A percentile compares a stretch with the other conserved stretches of the same genome.
Conservation (phyloP, 805 yeast genomes). For the Yarrowia porcina region DNA sequence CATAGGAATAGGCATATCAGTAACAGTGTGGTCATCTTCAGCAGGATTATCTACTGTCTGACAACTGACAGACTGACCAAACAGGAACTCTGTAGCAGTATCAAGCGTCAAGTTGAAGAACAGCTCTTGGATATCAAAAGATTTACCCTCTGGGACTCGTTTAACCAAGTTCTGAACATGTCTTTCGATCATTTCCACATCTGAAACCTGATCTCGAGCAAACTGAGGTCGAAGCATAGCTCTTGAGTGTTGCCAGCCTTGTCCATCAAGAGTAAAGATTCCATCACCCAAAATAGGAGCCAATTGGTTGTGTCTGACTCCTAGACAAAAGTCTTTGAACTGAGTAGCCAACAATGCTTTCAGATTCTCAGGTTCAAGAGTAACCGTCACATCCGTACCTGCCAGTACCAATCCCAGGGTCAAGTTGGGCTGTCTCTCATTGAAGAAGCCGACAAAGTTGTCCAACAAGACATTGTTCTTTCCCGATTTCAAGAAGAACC, state of each 20-base stretch:
- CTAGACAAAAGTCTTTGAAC: constrained; percentile 37
- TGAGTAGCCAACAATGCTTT: constrained; percentile 37
- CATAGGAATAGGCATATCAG: background rate
- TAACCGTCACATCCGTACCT: constrained; percentile 25
- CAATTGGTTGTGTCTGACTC: constrained; percentile 33
- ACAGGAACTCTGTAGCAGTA: constrained; percentile 39
- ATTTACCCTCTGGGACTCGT: background rate
- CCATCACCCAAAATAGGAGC: constrained; percentile 39
- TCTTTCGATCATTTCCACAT: constrained; percentile 31
- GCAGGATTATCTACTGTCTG: constrained; percentile 28
- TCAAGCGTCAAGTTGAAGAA: constrained; percentile 38
- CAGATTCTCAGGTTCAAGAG: constrained; percentile 38
- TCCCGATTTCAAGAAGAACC: background rate
- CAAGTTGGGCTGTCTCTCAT: background rate
- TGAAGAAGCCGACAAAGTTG: background rate
- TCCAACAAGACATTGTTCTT: background rate
- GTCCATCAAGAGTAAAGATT: constrained; percentile 40
- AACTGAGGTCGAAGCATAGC: constrained; percentile 41
- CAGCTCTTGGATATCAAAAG: constrained; percentile 35
- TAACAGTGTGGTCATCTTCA: constrained; percentile 20
- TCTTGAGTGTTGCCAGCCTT: constrained; percentile 41
- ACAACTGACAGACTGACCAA: constrained; percentile 36
- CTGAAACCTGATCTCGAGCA: constrained; percentile 37
- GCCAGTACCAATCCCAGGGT: background rate
- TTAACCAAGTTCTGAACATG: constrained; percentile 32